Base-by-base conservation (phyloP, 2,329 filamentous ascomycete genomes). In the Neophaeococcomyces mojaviensis region DNA sequence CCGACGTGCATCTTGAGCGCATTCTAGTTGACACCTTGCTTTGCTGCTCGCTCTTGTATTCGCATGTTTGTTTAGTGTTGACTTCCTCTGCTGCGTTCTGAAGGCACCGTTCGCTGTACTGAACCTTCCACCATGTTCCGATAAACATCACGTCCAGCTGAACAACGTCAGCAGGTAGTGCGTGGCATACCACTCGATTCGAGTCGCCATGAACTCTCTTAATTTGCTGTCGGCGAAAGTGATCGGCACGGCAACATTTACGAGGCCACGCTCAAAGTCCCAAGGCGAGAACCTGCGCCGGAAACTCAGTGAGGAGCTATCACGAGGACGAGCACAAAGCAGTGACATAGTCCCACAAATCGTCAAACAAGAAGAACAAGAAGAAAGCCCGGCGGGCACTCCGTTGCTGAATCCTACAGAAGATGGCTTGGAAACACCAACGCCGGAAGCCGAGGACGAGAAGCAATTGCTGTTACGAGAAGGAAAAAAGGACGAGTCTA, bases 151-250 rank as follows among this genome's bases (percentile, higher is more conserved):
- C 16, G 3, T 16, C 3, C 3, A 15, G 31, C 40, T 35, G 40
- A 18, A 19, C 5, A 22, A 24, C 9, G 15, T 32, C 32, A 43
- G 40, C 31, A 13, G 8, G 6, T 13, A 18, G n/a, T 6, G n/a
- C 16, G 6, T 16, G 24, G 10, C 24, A 28, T 10, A 10, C 37
- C 15, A 8, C 36, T n/a, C 10, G 4, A 30, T 10, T 7, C 34
- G 6, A 15, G 20, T 15, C 43, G 22, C 38, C 35, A 96, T 96
- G 90, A 96, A 96, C 81, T 94, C 89, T 61, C 76, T 95, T 73
- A 94, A 92, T 72, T 87, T 95, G 66, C 80, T 96, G 66, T 92
- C 88, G 61, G 81, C 86, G 65, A 83, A 85, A 70, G 86, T 89
- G 64, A 78, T 81, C 62, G 77, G 78, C 61, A 74, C 76, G 54